Evolutionary conservation across 2,329 filamentous ascomycete genomes (phyloP), one percentile per base, ranked within the genome.

Genomic region (Fusarium sambucinum): DNA sequence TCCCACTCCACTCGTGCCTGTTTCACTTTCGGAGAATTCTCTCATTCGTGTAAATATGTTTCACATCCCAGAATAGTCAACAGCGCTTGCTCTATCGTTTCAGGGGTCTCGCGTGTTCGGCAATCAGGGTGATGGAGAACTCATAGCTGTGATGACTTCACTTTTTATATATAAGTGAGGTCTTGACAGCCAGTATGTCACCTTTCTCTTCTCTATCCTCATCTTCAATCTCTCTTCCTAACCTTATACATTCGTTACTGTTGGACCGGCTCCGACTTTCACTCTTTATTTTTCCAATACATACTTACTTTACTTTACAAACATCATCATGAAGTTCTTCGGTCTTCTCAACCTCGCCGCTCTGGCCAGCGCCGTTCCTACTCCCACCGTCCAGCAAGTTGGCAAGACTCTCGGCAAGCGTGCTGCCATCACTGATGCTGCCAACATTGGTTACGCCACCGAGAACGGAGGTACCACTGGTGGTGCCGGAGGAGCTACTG

Each of bases 401-500:
- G 70, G 60, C 53, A 73, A 73, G 50, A 73, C 69, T 29, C 59
- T 79, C 14, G 66, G 70, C 64, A 79, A 79, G 74, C 76, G 77
- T 46, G 77, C 78, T 52, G 66, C 76, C 66, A 74, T 79, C 69
- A 77, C 75, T 9, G 78, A 80, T 50, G 74, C 76, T n/a, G 78
- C 76, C 56, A 59, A 74, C 55, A 70, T 80, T 41, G 78, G 79
- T 10, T 80, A 77, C 63, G 78, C 77, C 41, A 72, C 73, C 6
- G 63, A 73, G 69, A 80, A 80, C 66, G 73, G 71, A 37, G 73
- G 84, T 53, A 86, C 84, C 33, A 86, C 80, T 2, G 85, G 84
- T 60, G 85, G 85, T 55, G 77, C 79, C 51, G 83, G 83, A 54
- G 84, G 84, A 46, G 77, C 82, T 23, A 84, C 82, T 14, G 83